Percentiles rank a stretch among this genome's conserved stretches.
Conservation (phyloP, 306 rosid genomes). For the Quercus agrifolia region DNA sequence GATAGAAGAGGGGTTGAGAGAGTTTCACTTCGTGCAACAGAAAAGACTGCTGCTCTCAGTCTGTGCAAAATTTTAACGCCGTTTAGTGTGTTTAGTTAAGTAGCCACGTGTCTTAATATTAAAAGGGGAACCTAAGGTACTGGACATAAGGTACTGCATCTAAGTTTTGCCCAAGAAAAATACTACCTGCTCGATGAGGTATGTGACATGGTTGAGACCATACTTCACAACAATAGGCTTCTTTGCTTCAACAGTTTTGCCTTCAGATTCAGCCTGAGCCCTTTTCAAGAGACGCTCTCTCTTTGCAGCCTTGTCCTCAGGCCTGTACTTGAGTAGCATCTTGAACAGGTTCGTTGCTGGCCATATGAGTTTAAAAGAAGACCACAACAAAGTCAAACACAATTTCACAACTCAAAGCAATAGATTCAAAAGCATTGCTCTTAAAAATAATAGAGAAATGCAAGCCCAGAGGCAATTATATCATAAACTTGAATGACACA, state of each 20-base stretch:
- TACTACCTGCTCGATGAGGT: conserved; percentile 77
- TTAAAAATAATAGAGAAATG: too few relatives aligned
- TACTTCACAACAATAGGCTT: conserved; percentile 76
- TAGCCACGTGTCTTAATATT: too few relatives aligned
- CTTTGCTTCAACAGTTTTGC: conserved; percentile 58
- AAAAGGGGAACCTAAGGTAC: too few relatives aligned
- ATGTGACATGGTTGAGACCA: conserved; percentile 86
- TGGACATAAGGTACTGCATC: too few relatives aligned
- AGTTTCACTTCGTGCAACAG: too few relatives aligned
- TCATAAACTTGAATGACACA: not conserved
- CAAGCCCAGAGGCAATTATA: too few relatives aligned
- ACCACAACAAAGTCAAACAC: not conserved
- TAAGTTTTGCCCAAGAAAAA: not conserved
- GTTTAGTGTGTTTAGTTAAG: too few relatives aligned
- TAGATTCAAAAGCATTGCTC: too few relatives aligned
- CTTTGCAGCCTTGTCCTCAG: conserved; percentile 77
- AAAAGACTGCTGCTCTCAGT: too few relatives aligned
- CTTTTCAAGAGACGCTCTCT: conserved; percentile 69
- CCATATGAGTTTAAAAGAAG: not conserved
- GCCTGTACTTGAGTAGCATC: conserved; percentile 75
- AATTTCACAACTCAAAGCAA: not conserved
- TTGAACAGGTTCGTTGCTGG: conserved; percentile 75
- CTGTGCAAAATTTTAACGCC: too few relatives aligned
- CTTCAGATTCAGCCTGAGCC: conserved; percentile 75
- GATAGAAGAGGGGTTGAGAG: too few relatives aligned